These are phyloP conservation scores for Psilocybe azurescens DNA, from an alignment of 768 basidiomycete genomes.

Conservation along the genomic window DNA sequence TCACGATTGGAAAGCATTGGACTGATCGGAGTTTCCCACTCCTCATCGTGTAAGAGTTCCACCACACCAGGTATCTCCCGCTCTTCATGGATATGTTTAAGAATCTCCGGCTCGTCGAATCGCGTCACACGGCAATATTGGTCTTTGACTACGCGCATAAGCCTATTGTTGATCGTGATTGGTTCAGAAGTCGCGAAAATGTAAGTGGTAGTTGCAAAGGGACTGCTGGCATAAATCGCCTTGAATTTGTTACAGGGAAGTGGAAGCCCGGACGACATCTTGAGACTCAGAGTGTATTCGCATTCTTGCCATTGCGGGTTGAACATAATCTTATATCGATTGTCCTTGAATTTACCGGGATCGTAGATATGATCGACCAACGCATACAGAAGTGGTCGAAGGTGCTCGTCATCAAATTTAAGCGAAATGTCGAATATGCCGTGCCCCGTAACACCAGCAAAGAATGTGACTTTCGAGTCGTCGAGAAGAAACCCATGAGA, in stretches of 20 bases:
- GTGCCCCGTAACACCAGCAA: background rate
- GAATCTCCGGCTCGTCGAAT: background rate
- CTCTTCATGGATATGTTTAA: background rate
- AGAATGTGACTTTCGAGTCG: background rate
- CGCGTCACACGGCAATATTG: background rate
- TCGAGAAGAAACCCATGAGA: background rate
- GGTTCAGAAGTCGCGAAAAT: background rate
- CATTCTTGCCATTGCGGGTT: too few relatives aligned
- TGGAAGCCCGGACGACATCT: background rate
- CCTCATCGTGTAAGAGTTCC: background rate
- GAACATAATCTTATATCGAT: too few relatives aligned
- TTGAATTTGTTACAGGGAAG: background rate
- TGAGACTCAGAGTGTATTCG: background rate
- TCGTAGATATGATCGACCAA: slow-evolving; percentile 3
- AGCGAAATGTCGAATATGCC: background rate
- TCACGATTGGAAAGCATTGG: background rate
- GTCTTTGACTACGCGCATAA: background rate
- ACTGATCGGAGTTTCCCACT: background rate
- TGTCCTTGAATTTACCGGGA: background rate
- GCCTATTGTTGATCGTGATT: background rate
- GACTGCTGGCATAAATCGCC: background rate
- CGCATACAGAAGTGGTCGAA: slow-evolving; percentile 4
- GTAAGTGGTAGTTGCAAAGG: background rate
- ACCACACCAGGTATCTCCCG: background rate
- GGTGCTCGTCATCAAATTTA: background rate